Evolutionary conservation across 768 basidiomycete species (phyloP), one percentile per base, ranked within the genome.

Genomic region (Omphalotus guepiniiformis): DNA sequence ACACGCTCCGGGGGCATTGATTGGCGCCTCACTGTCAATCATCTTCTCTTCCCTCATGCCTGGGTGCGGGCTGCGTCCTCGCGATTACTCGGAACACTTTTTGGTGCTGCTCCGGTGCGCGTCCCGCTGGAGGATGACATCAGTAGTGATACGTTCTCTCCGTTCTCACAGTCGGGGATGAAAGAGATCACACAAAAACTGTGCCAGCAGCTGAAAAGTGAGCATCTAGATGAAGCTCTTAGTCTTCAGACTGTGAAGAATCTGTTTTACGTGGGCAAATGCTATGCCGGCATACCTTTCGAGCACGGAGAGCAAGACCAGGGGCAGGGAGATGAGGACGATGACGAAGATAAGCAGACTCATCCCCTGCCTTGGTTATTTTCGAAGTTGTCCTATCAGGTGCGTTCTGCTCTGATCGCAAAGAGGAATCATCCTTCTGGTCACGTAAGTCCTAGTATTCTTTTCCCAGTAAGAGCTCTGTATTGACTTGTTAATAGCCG

Each of bases 241-340:
- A 74, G 83, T 49, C 60, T 92, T 54, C 92, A 97, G 66, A 68
- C 91, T 8, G 91, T 95, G 56, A 97, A 96, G 71, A 92, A 97
- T 57, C 63, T 98, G 21, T 92, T 94, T 58, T 93, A 87, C 59
- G 69, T 95, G n/a, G 91, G 89, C 19, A 93, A 90, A 65, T 85
- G 85, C 62, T 95, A 90, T 63, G 74, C 71, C 49, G 64, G 72
- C 21, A 59, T 75, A 27, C 65, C 73, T 15, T 44, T 58, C 21
- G 64, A 61, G 3, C 54, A 28, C 19, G 58, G 62, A 13, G 62
- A 58, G 13, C 58, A 55, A 16, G 60, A 61, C 36, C 42, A 53
- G 22, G 52, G 52, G 49, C 48, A 55, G 38, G 52, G 55, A 39
- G 43, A 55, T 39, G 58, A 71, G 54, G 61, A 66, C 47, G 55